Evolutionary conservation across 164 flowering plant species (phyloP).

Genomic region (Nelumbo lutea): DNA sequence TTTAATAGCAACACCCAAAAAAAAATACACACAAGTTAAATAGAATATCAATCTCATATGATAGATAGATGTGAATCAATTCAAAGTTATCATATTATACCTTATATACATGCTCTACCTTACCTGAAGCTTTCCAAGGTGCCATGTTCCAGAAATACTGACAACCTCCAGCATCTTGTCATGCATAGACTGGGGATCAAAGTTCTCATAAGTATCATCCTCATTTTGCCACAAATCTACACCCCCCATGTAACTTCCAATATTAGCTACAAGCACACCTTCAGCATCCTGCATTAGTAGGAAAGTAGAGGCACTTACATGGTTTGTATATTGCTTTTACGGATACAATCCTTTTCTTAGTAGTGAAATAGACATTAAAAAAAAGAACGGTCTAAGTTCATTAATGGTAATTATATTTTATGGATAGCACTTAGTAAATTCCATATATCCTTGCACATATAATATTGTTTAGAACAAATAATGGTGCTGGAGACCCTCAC

Average conservation of each 20-base stretch:
- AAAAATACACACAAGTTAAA: too few species aligned
- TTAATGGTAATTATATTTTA: too few species aligned
- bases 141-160: slow-evolving; percentile 98
- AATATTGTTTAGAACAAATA: too few species aligned
- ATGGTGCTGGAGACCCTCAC: not conserved
- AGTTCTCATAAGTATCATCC: slow-evolving; percentile 79
- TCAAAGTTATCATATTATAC: not conserved
- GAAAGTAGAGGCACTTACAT: not conserved
- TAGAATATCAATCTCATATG: too few species aligned
- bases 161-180: slow-evolving; percentile 96
- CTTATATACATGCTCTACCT: not conserved
- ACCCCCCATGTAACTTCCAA: slow-evolving; percentile 99
- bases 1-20: too few species aligned
- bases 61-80: too few species aligned
- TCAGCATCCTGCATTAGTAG: slow-evolving; percentile 74
- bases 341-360: not conserved
- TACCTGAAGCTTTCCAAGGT: slow-evolving; percentile 98
- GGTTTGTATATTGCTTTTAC: not conserved
- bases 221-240: slow-evolving; percentile 99
- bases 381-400: not conserved
- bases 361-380: not conserved
- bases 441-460: too few species aligned
- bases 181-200: slow-evolving; percentile 98
- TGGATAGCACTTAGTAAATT: too few species aligned
- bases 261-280: slow-evolving; percentile 94